Evolutionary conservation across 2,329 filamentous ascomycete species (phyloP).

Genomic region (Coleophoma eucalyptorum): DNA sequence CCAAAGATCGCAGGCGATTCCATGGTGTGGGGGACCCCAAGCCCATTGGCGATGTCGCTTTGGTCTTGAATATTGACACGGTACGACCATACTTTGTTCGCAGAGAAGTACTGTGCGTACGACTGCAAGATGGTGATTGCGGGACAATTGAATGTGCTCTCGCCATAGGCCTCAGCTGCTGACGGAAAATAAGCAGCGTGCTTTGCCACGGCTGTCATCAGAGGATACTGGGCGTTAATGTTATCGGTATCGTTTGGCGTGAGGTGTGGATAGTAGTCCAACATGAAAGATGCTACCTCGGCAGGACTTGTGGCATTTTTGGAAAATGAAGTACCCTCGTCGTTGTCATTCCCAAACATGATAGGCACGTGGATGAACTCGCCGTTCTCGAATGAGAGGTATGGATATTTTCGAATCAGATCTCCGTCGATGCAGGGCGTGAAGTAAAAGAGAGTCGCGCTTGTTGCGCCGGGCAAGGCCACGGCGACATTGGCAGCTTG

Average conservation of each 20-base stretch:
- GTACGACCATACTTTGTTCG: conserved; percentile 40
- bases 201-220: conserved; percentile 24
- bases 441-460: conserved; percentile 33
- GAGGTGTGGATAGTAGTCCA: conserved; percentile 32
- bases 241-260: conserved; percentile 19
- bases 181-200: conserved; percentile 32
- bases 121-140: conserved; percentile 35
- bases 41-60: conserved; percentile 28
- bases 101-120: conserved; percentile 23
- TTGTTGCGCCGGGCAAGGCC: conserved; percentile 31
- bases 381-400: conserved; percentile 29
- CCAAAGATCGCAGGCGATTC: conserved; percentile 34
- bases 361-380: conserved; percentile 35
- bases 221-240: conserved; percentile 27
- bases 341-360: conserved; percentile 28
- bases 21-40: conserved; percentile 33
- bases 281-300: conserved; percentile 30
- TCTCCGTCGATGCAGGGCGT: conserved; percentile 37
- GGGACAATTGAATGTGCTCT: conserved; percentile 45
- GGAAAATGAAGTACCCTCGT: conserved; percentile 39
- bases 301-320: conserved; percentile 28
- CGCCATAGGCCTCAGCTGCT: conserved; percentile 37
- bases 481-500: conserved; percentile 31
- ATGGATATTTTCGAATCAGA: conserved; percentile 34
- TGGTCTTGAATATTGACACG: conserved; percentile 40